These are phyloP conservation scores for Emmonsiellopsis sp. DNA, from an alignment of 2,329 filamentous ascomycete species.

Conservation along the genomic window DNA sequence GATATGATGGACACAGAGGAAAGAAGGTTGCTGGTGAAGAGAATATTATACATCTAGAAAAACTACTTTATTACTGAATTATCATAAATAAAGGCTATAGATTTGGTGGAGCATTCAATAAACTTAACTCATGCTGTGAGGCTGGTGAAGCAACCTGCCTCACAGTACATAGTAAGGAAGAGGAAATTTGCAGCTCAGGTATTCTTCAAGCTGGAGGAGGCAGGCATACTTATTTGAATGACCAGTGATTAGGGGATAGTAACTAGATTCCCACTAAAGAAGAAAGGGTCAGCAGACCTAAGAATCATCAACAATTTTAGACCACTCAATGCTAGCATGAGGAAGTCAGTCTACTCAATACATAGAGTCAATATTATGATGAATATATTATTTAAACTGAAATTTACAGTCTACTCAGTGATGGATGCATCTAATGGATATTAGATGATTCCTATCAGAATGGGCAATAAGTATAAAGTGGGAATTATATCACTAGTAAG, in stretches of 20 bases:
- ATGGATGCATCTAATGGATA: no score
- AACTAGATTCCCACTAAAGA: background rate
- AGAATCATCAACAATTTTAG: no score
- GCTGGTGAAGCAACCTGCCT: no score
- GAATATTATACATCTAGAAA: background rate
- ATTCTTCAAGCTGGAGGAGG: background rate
- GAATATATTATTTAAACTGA: background rate
- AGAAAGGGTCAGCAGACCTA: background rate
- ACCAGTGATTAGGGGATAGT: background rate
- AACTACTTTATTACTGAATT: background rate
- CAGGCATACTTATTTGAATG: background rate
- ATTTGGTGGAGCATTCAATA: background rate
- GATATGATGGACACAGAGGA: background rate
- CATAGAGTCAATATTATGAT: background rate
- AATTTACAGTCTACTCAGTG: background rate
- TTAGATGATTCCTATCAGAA: no score
- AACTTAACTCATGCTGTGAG: no score
- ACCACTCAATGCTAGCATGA: background rate
- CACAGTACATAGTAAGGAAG: background rate
- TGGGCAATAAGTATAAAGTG: no score
- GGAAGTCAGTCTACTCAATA: background rate
- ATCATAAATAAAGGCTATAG: background rate
- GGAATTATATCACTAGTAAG: rapidly evolving
- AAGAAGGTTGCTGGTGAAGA: background rate
- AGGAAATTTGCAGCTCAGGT: background rate